Conservation (phyloP, 345 rosid genomes). For the Carallia pectinifolia region DNA sequence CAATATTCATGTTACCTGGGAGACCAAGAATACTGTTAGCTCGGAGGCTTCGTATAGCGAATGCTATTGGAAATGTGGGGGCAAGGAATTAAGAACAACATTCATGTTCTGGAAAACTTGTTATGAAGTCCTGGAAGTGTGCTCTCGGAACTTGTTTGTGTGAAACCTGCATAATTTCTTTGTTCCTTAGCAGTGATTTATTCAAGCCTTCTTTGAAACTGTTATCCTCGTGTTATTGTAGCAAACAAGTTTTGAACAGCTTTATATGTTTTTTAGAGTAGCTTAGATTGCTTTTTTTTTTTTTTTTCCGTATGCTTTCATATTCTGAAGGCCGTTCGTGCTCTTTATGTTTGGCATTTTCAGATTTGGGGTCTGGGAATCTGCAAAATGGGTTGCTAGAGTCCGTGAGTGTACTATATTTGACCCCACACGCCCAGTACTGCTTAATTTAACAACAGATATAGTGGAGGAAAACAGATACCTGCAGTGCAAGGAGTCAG, state of each 20-base stretch:
- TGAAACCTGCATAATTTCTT: background rate
- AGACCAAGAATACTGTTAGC: no score
- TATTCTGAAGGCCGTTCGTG: background rate
- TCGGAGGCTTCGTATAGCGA: no score
- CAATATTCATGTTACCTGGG: no score
- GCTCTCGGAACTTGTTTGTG: background rate
- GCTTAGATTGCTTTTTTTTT: background rate
- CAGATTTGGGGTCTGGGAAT: conserved; percentile 96
- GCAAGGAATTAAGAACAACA: no score
- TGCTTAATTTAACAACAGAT: conserved; percentile 71
- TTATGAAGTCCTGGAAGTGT: background rate
- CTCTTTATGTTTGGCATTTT: background rate
- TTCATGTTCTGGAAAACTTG: no score
- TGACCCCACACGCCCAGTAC: conserved; percentile 60
- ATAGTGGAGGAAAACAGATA: conserved; percentile 87
- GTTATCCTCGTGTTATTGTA: background rate
- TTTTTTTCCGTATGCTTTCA: background rate
- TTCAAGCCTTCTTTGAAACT: conserved; percentile 3
- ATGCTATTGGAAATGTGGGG: no score
- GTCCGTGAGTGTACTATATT: conserved; percentile 69
- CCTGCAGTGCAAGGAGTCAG: conserved; percentile 70
- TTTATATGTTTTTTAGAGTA: no score
- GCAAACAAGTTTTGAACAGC: background rate
- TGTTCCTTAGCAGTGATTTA: background rate
- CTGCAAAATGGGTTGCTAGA: conserved; percentile 85